Evolutionary conservation across 2,329 filamentous ascomycete genomes (phyloP).

Genomic region (Phyllosticta paracitricarpa): DNA sequence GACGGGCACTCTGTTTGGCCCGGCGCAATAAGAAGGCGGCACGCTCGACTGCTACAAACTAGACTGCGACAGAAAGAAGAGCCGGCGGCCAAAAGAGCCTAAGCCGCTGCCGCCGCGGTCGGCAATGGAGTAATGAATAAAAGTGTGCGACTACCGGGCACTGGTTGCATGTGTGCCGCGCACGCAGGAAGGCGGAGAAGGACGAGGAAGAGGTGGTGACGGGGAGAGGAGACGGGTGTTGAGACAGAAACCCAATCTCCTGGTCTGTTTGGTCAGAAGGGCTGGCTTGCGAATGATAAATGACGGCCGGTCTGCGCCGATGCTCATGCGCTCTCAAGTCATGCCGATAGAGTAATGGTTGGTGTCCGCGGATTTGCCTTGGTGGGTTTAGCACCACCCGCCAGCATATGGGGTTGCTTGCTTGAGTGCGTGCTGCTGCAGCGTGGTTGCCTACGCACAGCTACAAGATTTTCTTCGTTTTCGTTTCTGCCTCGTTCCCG

Average conservation of each 20-base stretch:
- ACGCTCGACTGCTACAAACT: background rate
- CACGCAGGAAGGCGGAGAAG: too few species aligned
- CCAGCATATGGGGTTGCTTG: background rate
- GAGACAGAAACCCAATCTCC: background rate
- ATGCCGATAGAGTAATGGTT: background rate
- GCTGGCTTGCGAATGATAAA: background rate
- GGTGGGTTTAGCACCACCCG: background rate
- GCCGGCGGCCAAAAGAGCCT: background rate
- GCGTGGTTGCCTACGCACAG: background rate
- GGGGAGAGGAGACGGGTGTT: background rate
- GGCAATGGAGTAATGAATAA: background rate
- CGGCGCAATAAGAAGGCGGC: background rate
- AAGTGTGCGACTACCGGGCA: background rate
- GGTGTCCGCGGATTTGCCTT: background rate
- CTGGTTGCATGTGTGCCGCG: background rate
- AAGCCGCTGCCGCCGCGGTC: background rate
- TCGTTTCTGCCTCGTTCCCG: background rate
- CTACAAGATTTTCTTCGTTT: background rate
- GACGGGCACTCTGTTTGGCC: too few species aligned
- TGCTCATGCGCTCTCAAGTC: background rate
- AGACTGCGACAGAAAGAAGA: background rate
- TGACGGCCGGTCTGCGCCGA: background rate
- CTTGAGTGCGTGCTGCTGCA: background rate
- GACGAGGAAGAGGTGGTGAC: background rate
- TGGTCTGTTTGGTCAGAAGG: background rate